Evolutionary conservation across 2,329 filamentous ascomycete genomes (phyloP).

Genomic region (Dendrostoma leiphaemia): DNA sequence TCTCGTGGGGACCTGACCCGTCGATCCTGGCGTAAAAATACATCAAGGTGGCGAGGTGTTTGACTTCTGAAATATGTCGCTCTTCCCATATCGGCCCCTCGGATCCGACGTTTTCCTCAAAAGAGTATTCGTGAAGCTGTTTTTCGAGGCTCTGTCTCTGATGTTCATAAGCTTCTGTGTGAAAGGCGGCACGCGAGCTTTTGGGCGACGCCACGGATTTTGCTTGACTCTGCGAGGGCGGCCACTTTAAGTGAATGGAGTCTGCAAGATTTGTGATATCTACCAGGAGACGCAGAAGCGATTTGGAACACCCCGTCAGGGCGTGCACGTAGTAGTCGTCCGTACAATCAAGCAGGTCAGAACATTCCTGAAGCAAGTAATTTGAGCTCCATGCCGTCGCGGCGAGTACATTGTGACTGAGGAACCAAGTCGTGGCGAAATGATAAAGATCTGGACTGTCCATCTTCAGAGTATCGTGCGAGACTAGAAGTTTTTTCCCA

Average conservation of each 20-base stretch:
- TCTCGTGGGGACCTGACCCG: slow-evolving; percentile 24
- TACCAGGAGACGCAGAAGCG: slow-evolving; percentile 17
- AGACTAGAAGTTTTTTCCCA: slow-evolving; percentile 16
- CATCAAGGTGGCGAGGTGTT: slow-evolving; percentile 27
- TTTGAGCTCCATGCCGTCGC: slow-evolving; percentile 17
- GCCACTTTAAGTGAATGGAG: neutral
- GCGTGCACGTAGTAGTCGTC: slow-evolving; percentile 19
- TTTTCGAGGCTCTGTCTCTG: neutral
- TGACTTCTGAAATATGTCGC: slow-evolving; percentile 24
- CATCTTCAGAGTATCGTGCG: slow-evolving; percentile 19
- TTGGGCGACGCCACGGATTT: neutral
- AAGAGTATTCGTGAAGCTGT: neutral
- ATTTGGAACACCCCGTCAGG: slow-evolving; percentile 20
- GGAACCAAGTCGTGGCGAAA: slow-evolving; percentile 27
- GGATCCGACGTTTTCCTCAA: neutral
- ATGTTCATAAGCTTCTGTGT: neutral
- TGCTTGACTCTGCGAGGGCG: neutral
- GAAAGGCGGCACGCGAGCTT: neutral
- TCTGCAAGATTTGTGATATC: slow-evolving; percentile 9
- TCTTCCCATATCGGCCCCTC: neutral
- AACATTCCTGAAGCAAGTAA: neutral
- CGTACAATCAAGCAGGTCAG: neutral
- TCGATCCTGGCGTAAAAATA: slow-evolving; percentile 29
- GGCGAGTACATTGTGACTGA: slow-evolving; percentile 20
- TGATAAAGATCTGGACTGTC: slow-evolving; percentile 20